Conservation (phyloP, 2,329 filamentous ascomycete genomes). For the Paradendryphiella salina region DNA sequence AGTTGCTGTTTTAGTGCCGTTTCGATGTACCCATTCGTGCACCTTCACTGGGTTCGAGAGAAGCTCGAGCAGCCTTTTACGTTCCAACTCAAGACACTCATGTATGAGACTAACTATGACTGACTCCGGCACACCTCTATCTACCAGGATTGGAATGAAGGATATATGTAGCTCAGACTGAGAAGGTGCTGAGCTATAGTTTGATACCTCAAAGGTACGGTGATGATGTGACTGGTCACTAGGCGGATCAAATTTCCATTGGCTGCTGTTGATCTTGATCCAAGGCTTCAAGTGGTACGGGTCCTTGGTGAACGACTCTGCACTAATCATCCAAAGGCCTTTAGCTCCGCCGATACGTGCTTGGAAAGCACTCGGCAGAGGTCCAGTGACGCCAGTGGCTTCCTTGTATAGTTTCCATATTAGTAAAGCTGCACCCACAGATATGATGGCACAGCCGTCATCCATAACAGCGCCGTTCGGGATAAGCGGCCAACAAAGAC, state of each 20-base stretch:
- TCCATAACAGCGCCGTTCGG: conserved; percentile 47
- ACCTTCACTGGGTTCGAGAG: conserved; percentile 61
- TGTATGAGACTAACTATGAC: conserved; percentile 57
- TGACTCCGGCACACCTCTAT: conserved; percentile 56
- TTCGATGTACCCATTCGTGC: conserved; percentile 48
- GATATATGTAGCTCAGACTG: conserved; percentile 66
- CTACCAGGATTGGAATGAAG: conserved; percentile 68
- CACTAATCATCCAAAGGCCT: conserved; percentile 72
- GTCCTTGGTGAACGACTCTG: conserved; percentile 50
- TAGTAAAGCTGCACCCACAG: conserved; percentile 58
- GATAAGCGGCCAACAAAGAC: conserved; percentile 26
- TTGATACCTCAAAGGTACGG: conserved; percentile 67
- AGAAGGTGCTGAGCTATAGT: conserved; percentile 52
- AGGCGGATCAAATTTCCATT: conserved; percentile 65
- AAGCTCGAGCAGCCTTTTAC: conserved; percentile 57
- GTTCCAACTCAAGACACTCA: conserved; percentile 56
- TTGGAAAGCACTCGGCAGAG: conserved; percentile 68
- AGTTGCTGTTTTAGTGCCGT: conserved; percentile 36
- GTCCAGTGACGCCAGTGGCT: conserved; percentile 62
- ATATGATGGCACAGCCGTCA: conserved; percentile 66
- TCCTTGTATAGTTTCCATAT: conserved; percentile 59
- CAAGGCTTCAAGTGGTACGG: conserved; percentile 54
- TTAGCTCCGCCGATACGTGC: conserved; percentile 73
- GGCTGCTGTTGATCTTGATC: conserved; percentile 68
- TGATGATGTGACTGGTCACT: conserved; percentile 56